Percentiles rank a stretch among this genome's conserved stretches.
Conservation (phyloP, 31 red algal genomes). For the Asparagopsis taxiformis region DNA sequence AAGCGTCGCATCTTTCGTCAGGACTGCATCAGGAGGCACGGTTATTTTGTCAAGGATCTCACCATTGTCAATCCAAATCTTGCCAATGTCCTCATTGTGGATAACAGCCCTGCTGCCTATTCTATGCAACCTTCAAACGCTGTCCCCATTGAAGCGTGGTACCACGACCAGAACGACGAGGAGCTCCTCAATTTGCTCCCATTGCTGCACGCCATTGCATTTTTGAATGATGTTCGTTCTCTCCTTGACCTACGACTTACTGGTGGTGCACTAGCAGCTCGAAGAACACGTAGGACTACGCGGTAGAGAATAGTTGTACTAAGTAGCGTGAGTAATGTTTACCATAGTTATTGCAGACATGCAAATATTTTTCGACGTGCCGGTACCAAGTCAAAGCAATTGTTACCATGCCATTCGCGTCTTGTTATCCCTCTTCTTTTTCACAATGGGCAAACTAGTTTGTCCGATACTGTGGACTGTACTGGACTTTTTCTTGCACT, state of each 20-base stretch:
- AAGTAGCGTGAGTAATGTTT: no score
- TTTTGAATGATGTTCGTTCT: slow-evolving; percentile 64
- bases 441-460: no score
- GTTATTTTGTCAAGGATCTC: slow-evolving; percentile 80
- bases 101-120: slow-evolving; percentile 83
- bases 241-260: slow-evolving; percentile 50
- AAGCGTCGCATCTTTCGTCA: slow-evolving; percentile 64
- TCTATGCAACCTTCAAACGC: slow-evolving; percentile 88
- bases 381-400: no score
- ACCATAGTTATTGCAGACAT: no score
- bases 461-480: no score
- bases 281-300: not conserved
- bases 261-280: slow-evolving; percentile 34
- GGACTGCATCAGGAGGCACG: slow-evolving; percentile 48
- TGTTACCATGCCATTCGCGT: no score
- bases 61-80: slow-evolving; percentile 68
- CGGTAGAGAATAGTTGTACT: slow-evolving; percentile 18
- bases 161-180: slow-evolving; percentile 80
- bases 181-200: slow-evolving; percentile 83
- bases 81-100: slow-evolving; percentile 78
- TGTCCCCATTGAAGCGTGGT: slow-evolving; percentile 77
- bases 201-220: slow-evolving; percentile 47
- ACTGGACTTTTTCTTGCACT: slow-evolving; percentile 5
- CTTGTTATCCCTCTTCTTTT: no score
- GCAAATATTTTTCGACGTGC: no score